Evolutionary conservation across 2,329 filamentous ascomycete species (phyloP), one percentile per base, ranked within the genome.

Genomic region (Trichoderma polysporum): DNA sequence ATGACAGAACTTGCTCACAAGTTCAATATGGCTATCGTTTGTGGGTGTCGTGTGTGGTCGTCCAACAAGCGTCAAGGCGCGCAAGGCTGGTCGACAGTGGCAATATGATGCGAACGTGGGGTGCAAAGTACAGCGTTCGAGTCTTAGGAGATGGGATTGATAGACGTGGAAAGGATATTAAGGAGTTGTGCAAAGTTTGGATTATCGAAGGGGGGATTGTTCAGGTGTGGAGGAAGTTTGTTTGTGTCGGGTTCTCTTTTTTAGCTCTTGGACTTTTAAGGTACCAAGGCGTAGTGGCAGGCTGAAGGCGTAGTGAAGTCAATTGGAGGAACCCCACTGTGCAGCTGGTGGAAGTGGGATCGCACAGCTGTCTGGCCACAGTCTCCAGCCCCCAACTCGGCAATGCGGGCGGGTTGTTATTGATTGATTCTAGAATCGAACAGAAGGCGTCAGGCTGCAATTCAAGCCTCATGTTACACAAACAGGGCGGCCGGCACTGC

Each of bases 301-400:
- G 52, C 50, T 67, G 66, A 67, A 62, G 66, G 52, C 58, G 66
- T 67, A 49, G 66, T 62, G 58, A 67, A 60, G 61, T 49, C 61
- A 47, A 29, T 67, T 62, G 54, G 66, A 67, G 66, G 66, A 53
- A 62, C 66, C 66, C 66, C 57, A 53, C 35, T 25, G 66, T 61
- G 49, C 59, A 45, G 49, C 56, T 41, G 56, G 41, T n/a, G n/a
- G n/a, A n/a, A n/a, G n/a, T n/a, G n/a, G n/a, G n/a, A n/a, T n/a
- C n/a, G n/a, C n/a, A n/a, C 57, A 60, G 58, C 61, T 64, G 61
- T 64, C 41, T 45, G 41, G 41, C 22, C 50, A 64, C 61, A 45
- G 37, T 37, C 33, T 25, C n/a, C 37, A 27, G 15, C 15, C 50
- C 4, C 60, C 27, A 37, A 31, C 8, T n/a, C 9, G 15, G 33